Evolutionary conservation across 805 yeast genomes (phyloP), one percentile per base, ranked within the genome.

Genomic region (Zygoascus bituminiphila): DNA sequence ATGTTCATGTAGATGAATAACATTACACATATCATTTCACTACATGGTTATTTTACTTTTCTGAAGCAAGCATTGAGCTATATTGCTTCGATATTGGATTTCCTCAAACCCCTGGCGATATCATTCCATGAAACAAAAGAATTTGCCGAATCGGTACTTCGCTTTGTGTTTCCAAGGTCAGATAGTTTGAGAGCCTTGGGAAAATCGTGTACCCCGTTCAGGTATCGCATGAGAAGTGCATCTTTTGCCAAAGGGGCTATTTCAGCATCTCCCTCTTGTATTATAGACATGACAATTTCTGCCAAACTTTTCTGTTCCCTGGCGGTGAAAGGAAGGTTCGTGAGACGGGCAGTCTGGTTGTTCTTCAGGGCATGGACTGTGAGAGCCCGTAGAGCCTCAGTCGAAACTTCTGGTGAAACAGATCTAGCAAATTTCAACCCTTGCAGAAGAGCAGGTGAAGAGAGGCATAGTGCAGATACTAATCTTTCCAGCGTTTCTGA

Each of bases 361-460:
- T 19, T 26, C 7, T 45, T 44, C 9, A 46, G 24, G 12, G 57
- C 46, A 42, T 37, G 26, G 14, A 40, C 25, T 12, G 51, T 51
- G 15, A 56, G 40, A n/a, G 50, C 31, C 1, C 17, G 22, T 23
- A 56, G 40, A 6, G 50, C 40, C 2, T 21, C 42, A 19, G 25
- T 39, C 26, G 44, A 47, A 25, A 33, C 40, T 8, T 44, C 50
- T 5, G 45, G 40, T 4, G 56, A 53, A 17, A 51, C 50, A 8
- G 49, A 17, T 15, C 60, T 48, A 4, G 37, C 31, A 41, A 53
- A 53, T 25, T 46, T 39, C 21, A 56, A 40, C 8, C 54, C 57
- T 2, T 44, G 20, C 42, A 35, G 44, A 14, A 56, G 35, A 6
- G 54, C 48, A 5, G 29, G 40, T 9, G 50, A 44, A 2, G 44